Evolutionary conservation across 257 asterid species (phyloP), one percentile per base, ranked within the genome.

Genomic region (Primulina eburnea): DNA sequence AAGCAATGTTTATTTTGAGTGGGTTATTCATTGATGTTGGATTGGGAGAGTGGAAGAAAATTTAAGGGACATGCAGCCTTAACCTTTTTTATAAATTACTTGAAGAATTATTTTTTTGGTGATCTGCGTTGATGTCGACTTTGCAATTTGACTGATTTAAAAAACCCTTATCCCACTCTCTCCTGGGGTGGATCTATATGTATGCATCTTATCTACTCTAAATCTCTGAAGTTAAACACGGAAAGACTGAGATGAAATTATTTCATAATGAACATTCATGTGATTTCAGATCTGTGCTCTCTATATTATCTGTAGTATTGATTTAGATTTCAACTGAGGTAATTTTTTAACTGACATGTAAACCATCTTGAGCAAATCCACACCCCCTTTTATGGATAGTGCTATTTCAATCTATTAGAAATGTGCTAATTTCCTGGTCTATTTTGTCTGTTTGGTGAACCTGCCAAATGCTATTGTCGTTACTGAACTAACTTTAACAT

Each of bases 101-200:
- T 40, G 52, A 40, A 40, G 11, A 37, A 40, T 2, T 40, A 10
- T 40, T 40, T 40, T 40, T 40, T 12, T 3, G 17, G 5, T 10
- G 17, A 40, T 11, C 17, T 40, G n/a, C 52, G 2, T 40, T 11
- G 52, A 2, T 40, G 52, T 0, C n/a, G 3, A 43, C n/a, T 59
- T 65, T 75, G 62, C 57, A 38, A 33, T 68, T 67, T 30, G 38
- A 24, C 16, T 55, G 58, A 72, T 34, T 53, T 21, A 28, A 57
- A 64, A 62, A 35, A 17, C 53, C 53, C 63, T 21, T 26, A 2
- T 58, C n/a, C 33, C 63, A 21, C 8, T 24, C 63, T 58, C 16
- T 6, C 33, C 30, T 24, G 35, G 33, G 63, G 63, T 58, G 63
- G 33, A 21, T 21, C 5, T 30, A 4, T 0, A 30, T 30, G 17